Conservation (phyloP, 2,329 filamentous ascomycete species). For the Coniochaeta sp. region DNA sequence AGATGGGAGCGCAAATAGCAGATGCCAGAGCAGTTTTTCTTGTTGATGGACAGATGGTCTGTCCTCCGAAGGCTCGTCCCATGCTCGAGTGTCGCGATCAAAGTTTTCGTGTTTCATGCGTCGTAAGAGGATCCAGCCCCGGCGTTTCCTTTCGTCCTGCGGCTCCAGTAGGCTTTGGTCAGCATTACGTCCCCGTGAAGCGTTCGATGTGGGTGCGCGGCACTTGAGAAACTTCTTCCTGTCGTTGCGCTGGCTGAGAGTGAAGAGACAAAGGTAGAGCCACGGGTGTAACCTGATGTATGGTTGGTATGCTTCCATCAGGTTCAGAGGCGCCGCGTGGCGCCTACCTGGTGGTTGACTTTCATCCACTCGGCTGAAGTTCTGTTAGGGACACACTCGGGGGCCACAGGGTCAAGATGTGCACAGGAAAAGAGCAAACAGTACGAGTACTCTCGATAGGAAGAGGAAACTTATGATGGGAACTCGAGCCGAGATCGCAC, state of each 20-base stretch:
- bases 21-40: background rate
- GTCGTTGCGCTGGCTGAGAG: background rate
- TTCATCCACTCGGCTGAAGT: background rate
- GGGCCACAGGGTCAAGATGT: background rate
- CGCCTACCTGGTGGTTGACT: background rate
- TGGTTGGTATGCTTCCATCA: background rate
- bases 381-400: background rate
- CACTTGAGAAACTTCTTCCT: background rate
- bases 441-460: background rate
- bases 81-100: background rate
- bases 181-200: background rate
- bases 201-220: background rate
- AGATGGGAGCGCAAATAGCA: background rate
- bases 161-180: background rate
- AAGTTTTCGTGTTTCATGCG: background rate
- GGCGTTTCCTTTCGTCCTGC: background rate
- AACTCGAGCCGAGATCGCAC: background rate
- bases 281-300: background rate
- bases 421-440: background rate
- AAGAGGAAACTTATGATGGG: background rate
- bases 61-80: background rate
- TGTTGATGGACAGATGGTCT: too few relatives aligned
- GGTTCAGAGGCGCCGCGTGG: background rate
- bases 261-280: background rate
- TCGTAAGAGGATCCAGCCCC: background rate